Percentiles rank a stretch among this genome's conserved stretches.
phyloP scores from a whole-genome alignment of 1,284 basidiomycete genomes.

The Heterobasidion irregulare region DNA sequence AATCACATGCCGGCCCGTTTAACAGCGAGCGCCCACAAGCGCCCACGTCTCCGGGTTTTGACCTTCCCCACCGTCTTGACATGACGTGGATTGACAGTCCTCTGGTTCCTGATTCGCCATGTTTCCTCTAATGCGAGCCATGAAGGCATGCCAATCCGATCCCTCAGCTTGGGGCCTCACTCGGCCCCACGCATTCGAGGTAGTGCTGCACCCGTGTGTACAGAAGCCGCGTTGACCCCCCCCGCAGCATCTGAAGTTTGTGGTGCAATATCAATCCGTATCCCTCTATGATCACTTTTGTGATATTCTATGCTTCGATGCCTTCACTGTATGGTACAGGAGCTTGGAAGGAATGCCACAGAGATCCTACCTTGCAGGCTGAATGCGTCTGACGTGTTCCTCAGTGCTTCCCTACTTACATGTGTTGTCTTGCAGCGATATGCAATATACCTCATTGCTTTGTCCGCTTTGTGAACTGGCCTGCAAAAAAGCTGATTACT shows the following conservation, averaged over 20 bases:
- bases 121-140: neutral
- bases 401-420: too few relatives aligned
- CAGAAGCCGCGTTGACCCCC: conserved; percentile 9
- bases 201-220: conserved; percentile 11
- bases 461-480: too few relatives aligned
- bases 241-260: conserved; percentile 13
- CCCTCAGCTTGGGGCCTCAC: neutral
- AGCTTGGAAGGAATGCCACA: conserved; percentile 3
- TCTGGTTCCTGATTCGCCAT: neutral
- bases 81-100: neutral
- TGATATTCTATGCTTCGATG: neutral
- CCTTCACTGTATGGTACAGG: neutral
- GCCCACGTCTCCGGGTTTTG: neutral
- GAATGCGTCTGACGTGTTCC: too few relatives aligned
- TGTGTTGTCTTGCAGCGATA: too few relatives aligned
- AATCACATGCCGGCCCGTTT: neutral
- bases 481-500: too few relatives aligned
- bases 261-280: conserved; percentile 9
- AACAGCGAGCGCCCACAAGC: too few relatives aligned
- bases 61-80: neutral
- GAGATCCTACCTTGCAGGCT: too few relatives aligned
- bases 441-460: too few relatives aligned
- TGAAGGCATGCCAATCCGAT: neutral
- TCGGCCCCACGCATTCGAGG: neutral
- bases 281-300: neutral